Evolutionary conservation across 768 basidiomycete genomes (phyloP).

Genomic region (Lentinula detonsa): DNA sequence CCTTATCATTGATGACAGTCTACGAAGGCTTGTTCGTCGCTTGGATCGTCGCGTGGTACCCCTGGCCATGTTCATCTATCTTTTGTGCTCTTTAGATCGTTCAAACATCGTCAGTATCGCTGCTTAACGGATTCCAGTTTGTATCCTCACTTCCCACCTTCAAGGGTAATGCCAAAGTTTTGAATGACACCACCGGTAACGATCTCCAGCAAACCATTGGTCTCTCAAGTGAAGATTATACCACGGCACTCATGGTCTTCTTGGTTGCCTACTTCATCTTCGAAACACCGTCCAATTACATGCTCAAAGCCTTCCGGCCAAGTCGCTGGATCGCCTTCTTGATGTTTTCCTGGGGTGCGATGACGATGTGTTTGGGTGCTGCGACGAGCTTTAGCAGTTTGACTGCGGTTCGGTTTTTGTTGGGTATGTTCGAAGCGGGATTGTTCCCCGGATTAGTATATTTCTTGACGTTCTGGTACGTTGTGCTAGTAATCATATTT

Average conservation of each 20-base stretch:
- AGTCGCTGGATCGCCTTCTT: slow-evolving; percentile 32
- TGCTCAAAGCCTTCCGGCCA: slow-evolving; percentile 30
- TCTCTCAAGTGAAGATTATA: slow-evolving; percentile 24
- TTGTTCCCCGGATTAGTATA: slow-evolving; percentile 36
- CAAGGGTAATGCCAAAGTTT: slow-evolving; percentile 23
- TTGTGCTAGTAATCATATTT: neutral
- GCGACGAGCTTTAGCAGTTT: slow-evolving; percentile 31
- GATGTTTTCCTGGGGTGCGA: slow-evolving; percentile 32
- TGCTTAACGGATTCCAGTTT: neutral
- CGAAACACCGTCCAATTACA: slow-evolving; percentile 33
- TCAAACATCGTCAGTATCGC: slow-evolving; percentile 14
- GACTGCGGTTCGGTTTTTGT: slow-evolving; percentile 34
- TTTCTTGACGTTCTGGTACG: slow-evolving; percentile 41
- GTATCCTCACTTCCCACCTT: slow-evolving; percentile 2
- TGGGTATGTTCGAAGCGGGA: slow-evolving; percentile 37
- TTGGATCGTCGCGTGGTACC: slow-evolving; percentile 29
- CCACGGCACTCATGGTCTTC: slow-evolving; percentile 31
- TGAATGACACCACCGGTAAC: slow-evolving; percentile 25
- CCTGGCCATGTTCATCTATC: slow-evolving; percentile 28
- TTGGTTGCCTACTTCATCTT: slow-evolving; percentile 32
- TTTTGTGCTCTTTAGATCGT: slow-evolving; percentile 26
- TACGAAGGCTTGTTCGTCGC: slow-evolving; percentile 14
- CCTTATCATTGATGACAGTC: neutral
- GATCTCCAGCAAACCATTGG: slow-evolving; percentile 20
- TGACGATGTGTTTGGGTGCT: slow-evolving; percentile 30